These are phyloP conservation scores for Ophiognomonia clavigignenti-juglandacearum DNA, from an alignment of 2,329 filamentous ascomycete genomes.

Conservation along the genomic window DNA sequence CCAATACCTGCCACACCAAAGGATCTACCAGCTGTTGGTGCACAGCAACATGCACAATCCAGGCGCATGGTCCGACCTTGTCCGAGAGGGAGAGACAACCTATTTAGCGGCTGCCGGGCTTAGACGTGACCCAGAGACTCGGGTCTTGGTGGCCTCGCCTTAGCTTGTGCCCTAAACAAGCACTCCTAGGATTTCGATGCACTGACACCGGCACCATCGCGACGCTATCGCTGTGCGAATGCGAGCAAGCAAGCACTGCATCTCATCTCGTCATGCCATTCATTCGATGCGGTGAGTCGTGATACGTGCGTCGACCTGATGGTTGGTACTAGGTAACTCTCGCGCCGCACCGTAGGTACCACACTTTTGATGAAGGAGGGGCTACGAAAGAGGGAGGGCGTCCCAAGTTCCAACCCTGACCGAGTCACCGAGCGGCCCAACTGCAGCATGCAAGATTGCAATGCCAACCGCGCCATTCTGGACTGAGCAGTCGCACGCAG, in stretches of 20 bases:
- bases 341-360: no score
- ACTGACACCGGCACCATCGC: neutral
- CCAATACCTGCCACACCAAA: no score
- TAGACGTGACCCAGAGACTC: constrained; percentile 9
- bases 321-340: no score
- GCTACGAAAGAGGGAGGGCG: no score
- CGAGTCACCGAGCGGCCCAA: no score
- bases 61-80: neutral
- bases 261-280: neutral
- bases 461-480: no score
- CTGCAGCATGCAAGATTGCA: no score
- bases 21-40: neutral
- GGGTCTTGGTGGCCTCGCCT: constrained; percentile 6
- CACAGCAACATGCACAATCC: neutral
- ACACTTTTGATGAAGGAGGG: no score
- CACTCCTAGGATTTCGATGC: neutral
- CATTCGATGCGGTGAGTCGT: neutral
- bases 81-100: neutral
- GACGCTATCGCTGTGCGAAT: neutral
- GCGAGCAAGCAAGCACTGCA: neutral
- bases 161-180: neutral
- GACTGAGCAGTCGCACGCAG: no score
- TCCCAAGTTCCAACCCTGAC: no score
- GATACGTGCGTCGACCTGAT: no score
- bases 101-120: constrained; percentile 5